phyloP scores from a whole-genome alignment of 2,329 filamentous ascomycete species.

The Talaromyces sp. region DNA sequence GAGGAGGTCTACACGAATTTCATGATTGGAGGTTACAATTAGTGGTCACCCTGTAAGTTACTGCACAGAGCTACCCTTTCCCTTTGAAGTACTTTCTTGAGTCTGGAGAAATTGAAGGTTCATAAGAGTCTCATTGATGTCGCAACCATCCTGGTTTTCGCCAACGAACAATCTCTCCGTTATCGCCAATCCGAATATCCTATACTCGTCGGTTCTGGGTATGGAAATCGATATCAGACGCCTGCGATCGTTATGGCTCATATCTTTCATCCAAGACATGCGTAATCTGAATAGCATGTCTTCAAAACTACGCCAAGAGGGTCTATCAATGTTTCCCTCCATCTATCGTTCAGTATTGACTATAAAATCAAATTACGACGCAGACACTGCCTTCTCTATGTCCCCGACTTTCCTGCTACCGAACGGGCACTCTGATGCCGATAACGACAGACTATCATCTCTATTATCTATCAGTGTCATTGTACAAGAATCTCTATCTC shows the following conservation, averaged over 20 bases:
- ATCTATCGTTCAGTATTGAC: background rate
- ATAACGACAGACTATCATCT: conserved; percentile 12
- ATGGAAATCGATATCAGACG: background rate
- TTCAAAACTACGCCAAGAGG: conserved; percentile 17
- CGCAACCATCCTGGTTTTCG: conserved; percentile 28
- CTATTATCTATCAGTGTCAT: conserved; percentile 14
- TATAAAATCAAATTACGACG: conserved; percentile 1
- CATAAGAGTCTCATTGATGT: conserved; percentile 5
- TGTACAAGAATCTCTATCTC: conserved; percentile 14
- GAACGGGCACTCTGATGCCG: background rate
- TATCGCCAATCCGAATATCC: background rate
- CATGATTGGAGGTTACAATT: conserved; percentile 25
- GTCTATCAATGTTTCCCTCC: conserved; percentile 9
- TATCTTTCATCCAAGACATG: conserved; percentile 31
- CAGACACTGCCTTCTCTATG: background rate
- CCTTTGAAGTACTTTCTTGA: background rate
- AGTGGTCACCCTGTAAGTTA: conserved; percentile 8
- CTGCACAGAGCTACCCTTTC: background rate
- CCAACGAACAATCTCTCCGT: conserved; percentile 21
- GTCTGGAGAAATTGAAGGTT: background rate
- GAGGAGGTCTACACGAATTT: conserved; percentile 29
- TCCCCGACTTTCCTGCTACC: background rate
- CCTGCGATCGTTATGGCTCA: conserved; percentile 28
- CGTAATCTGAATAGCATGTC: conserved; percentile 25
- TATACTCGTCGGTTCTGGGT: background rate